phyloP scores from a whole-genome alignment of 345 rosid species.

The Punica granatum region DNA sequence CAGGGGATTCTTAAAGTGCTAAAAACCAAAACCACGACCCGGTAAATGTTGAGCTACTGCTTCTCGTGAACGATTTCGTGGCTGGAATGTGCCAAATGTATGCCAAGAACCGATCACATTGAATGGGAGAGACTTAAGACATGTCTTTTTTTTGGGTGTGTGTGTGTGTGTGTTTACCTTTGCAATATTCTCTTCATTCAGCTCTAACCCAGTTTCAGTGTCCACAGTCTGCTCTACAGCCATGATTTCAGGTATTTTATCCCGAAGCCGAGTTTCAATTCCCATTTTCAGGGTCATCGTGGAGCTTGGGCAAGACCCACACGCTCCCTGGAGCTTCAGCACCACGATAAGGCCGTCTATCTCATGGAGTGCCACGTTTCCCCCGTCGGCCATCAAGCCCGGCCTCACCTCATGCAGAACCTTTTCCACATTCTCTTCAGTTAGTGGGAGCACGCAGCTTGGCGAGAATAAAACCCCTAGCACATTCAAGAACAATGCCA shows the following conservation, averaged over 20 bases:
- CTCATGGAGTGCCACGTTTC: constrained; percentile 88
- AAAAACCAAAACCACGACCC: too few species aligned
- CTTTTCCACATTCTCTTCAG: constrained; percentile 89
- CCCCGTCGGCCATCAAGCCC: constrained; percentile 89
- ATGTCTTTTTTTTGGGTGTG: constrained; percentile 1
- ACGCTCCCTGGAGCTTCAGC: constrained; percentile 85
- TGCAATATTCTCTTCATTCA: constrained; percentile 68
- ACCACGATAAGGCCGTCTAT: constrained; percentile 94
- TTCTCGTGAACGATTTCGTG: too few species aligned
- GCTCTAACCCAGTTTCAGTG: constrained; percentile 70
- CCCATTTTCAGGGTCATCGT: constrained; percentile 94
- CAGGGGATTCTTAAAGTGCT: too few species aligned
- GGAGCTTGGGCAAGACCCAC: constrained; percentile 97
- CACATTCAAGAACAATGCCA: background rate
- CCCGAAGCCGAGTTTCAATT: constrained; percentile 76
- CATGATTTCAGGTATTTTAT: constrained; percentile 89
- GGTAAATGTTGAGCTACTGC: too few species aligned
- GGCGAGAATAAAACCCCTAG: background rate
- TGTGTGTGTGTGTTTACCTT: too few species aligned
- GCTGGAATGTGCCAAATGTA: too few species aligned
- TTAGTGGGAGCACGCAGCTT: constrained; percentile 54
- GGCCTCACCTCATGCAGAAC: constrained; percentile 86
- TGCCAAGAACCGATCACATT: background rate
- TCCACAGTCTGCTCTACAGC: constrained; percentile 81
- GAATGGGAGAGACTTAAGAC: background rate